Evolutionary conservation across 2,329 filamentous ascomycete species (phyloP).

Genomic region (Talaromyces islandicus): DNA sequence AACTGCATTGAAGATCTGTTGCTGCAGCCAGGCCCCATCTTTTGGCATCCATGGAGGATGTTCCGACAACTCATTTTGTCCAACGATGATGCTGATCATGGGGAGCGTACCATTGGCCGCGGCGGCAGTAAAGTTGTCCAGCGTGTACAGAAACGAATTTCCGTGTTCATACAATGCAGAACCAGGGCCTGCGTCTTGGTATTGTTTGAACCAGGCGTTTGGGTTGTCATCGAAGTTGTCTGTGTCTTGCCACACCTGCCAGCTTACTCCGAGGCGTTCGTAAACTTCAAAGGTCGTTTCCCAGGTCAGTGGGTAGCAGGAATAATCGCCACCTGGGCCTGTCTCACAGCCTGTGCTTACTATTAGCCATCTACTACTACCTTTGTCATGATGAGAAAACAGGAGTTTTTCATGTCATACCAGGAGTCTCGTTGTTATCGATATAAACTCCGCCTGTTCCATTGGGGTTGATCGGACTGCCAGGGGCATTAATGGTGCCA

Average conservation of each 20-base stretch:
- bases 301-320: slow-evolving; percentile 52
- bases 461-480: slow-evolving; percentile 36
- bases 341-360: slow-evolving; percentile 4
- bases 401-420: slow-evolving; percentile 16
- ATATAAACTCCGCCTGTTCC: slow-evolving; percentile 42
- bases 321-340: slow-evolving; percentile 15
- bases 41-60: slow-evolving; percentile 49
- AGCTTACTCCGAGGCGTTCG: slow-evolving; percentile 43
- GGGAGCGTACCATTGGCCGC: slow-evolving; percentile 49
- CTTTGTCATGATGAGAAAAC: neutral
- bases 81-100: slow-evolving; percentile 45
- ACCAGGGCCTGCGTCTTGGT: slow-evolving; percentile 38
- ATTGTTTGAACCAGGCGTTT: slow-evolving; percentile 50
- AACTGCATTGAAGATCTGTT: slow-evolving; percentile 48
- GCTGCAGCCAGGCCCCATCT: slow-evolving; percentile 52
- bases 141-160: slow-evolving; percentile 38
- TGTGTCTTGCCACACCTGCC: slow-evolving; percentile 47
- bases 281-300: slow-evolving; percentile 47
- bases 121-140: slow-evolving; percentile 46
- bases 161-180: slow-evolving; percentile 43
- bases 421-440: slow-evolving; percentile 47
- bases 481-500: slow-evolving; percentile 48
- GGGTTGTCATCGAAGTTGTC: slow-evolving; percentile 53
- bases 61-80: slow-evolving; percentile 47
- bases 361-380: neutral